phyloP scores from a whole-genome alignment of 495 filamentous ascomycete genomes.

The Aspergillus saccharolyticus region DNA sequence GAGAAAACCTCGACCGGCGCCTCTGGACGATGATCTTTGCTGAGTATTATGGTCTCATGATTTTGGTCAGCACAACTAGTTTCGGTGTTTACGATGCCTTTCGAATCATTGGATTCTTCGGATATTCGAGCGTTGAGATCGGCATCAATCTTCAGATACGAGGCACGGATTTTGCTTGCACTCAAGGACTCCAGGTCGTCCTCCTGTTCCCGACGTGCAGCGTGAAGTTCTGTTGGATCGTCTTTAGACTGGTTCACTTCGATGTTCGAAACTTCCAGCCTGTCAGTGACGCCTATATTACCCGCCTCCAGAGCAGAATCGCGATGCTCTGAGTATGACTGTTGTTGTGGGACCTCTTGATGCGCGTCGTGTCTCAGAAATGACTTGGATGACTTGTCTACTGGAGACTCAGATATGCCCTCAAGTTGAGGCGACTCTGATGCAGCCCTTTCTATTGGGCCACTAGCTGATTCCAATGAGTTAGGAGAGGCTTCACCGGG shows the following conservation, averaged over 20 bases:
- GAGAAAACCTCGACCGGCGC: background rate
- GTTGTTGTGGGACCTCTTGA: background rate
- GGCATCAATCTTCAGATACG: constrained; percentile 16
- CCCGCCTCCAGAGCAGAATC: background rate
- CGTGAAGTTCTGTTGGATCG: background rate
- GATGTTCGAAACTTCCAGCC: background rate
- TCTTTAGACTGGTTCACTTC: background rate
- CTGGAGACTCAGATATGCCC: background rate
- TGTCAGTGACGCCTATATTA: background rate
- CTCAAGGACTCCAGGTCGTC: constrained; percentile 42
- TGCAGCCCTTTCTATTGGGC: background rate
- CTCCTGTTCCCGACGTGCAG: constrained; percentile 5
- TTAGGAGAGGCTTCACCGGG: background rate
- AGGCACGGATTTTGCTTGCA: constrained; percentile 47
- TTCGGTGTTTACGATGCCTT: constrained; percentile 24
- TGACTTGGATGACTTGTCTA: background rate
- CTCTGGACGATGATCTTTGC: background rate
- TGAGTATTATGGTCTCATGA: constrained; percentile 7
- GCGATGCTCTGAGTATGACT: background rate
- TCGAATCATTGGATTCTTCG: constrained; percentile 24
- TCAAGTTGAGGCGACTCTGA: background rate
- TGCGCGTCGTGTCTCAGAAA: background rate
- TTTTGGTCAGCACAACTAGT: constrained; percentile 19
- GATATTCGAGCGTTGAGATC: background rate
- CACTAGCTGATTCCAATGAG: background rate